Evolutionary conservation across 176 grass and related monocot species (phyloP).

Genomic region (Oryza punctata): DNA sequence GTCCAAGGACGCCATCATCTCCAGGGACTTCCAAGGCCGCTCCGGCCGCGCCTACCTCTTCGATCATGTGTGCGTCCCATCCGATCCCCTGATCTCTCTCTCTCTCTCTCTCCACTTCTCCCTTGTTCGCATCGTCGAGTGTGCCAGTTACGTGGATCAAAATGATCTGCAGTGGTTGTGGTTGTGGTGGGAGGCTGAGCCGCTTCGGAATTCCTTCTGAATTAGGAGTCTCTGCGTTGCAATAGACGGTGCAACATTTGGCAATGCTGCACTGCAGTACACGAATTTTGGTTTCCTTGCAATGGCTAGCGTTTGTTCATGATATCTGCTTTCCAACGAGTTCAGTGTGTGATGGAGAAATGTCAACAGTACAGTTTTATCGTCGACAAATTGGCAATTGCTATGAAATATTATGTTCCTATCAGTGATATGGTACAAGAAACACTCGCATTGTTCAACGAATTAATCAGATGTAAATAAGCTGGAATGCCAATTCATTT

Average conservation of each 20-base stretch:
- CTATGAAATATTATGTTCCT: background rate
- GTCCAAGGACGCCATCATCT: slow-evolving; percentile 22
- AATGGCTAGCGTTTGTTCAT: background rate
- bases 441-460: too few species aligned
- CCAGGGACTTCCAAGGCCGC: slow-evolving; percentile 28
- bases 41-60: slow-evolving; percentile 44
- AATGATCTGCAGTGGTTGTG: background rate
- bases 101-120: background rate
- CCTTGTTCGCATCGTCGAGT: background rate
- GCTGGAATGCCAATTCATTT: too few species aligned
- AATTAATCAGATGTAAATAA: too few species aligned
- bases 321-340: background rate
- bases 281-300: background rate
- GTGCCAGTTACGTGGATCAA: too few species aligned
- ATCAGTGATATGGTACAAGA: background rate
- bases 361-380: background rate
- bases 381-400: too few species aligned
- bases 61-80: slow-evolving; percentile 31
- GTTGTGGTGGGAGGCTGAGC: slow-evolving; percentile 42
- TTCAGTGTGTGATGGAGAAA: background rate
- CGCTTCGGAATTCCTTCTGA: background rate
- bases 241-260: background rate
- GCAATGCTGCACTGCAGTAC: background rate
- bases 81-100: background rate
- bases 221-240: background rate